These are phyloP conservation scores for Penicillium angulare DNA, from an alignment of 495 filamentous ascomycete genomes.

Conservation along the genomic window DNA sequence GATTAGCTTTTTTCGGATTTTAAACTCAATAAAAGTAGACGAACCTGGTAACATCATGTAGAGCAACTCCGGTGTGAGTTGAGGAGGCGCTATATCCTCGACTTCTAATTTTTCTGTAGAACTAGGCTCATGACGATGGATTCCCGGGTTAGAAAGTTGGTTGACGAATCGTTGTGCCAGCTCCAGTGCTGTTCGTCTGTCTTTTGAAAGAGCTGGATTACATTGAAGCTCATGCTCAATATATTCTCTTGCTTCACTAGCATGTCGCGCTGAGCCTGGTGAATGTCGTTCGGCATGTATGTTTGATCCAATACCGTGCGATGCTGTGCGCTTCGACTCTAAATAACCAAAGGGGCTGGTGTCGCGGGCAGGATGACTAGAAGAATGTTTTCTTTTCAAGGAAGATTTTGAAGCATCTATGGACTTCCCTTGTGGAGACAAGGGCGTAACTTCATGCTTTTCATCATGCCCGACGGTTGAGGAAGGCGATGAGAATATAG, in stretches of 20 bases:
- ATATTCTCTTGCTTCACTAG: conserved; percentile 26
- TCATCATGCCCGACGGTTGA: conserved; percentile 5
- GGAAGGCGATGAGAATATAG: conserved; percentile 9
- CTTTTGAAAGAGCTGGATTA: conserved; percentile 27
- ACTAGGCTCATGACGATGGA: conserved; percentile 15
- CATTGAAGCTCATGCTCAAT: conserved; percentile 30
- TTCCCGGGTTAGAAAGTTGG: conserved; percentile 19
- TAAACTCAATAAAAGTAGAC: background rate
- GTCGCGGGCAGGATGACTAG: background rate
- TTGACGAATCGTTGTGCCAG: conserved; percentile 23
- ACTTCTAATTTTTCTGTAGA: conserved; percentile 12
- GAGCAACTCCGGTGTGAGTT: conserved; percentile 27
- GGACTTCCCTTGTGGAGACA: conserved; percentile 8
- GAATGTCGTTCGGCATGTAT: conserved; percentile 15
- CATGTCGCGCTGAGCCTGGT: conserved; percentile 21
- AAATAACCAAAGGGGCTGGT: background rate
- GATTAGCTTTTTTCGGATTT: background rate
- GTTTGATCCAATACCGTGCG: conserved; percentile 9
- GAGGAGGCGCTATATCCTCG: conserved; percentile 9
- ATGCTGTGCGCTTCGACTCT: conserved; percentile 12
- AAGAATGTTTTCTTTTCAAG: conserved; percentile 10
- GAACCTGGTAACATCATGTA: conserved; percentile 31
- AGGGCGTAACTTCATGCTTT: background rate
- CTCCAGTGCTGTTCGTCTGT: conserved; percentile 23
- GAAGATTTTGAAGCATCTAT: background rate